Evolutionary conservation across 495 filamentous ascomycete species (phyloP), one percentile per base, ranked within the genome.

Genomic region (Aspergillus incahuasiensis): DNA sequence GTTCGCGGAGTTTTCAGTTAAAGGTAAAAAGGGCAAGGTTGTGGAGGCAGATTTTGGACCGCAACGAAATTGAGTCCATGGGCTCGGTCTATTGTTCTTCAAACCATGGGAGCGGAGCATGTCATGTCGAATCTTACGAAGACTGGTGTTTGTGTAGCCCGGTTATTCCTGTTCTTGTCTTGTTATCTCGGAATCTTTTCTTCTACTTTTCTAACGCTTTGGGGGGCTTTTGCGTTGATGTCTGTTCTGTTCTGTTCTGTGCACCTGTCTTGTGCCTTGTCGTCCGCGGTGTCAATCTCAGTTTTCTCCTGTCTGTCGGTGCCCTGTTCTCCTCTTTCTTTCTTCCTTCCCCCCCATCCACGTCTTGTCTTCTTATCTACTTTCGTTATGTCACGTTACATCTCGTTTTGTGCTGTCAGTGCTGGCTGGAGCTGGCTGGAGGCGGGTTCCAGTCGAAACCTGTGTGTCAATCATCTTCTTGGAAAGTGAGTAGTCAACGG

Each of bases 1-100:
- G 62, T 83, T 91, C 74, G 87, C 89, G 53, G 90, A 97, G 73
- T 96, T 97, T 72, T 80, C 85, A 54, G 85, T 97, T 72, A 97
- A 96, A 74, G 80, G 81, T 21, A 97, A 95, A 76, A 88, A 94
- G 67, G 87, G 84, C 68, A 91, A 92, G 74, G 75, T 77, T 63
- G 75, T 82, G 59, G 85, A 86, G 54, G 77, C 80, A 54, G 80
- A 83, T 66, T 85, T 84, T 72, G 81, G 83, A 54, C 78, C 77
- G 57, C 78, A 81, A 70, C 73, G 75, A 62, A 77, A 74, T 64
- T 82, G 68, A 80, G 48, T 12, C 8, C 4, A 38, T 61, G 6
- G 32, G 32, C 32, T 35, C 32, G 32, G 6, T 35, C 2, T 15
- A 7, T 35, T 35, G 12, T 15, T 35, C 32, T 49, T 25, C 15